Base-by-base conservation (phyloP, 2,329 filamentous ascomycete genomes). In the Colletotrichum paranaense region DNA sequence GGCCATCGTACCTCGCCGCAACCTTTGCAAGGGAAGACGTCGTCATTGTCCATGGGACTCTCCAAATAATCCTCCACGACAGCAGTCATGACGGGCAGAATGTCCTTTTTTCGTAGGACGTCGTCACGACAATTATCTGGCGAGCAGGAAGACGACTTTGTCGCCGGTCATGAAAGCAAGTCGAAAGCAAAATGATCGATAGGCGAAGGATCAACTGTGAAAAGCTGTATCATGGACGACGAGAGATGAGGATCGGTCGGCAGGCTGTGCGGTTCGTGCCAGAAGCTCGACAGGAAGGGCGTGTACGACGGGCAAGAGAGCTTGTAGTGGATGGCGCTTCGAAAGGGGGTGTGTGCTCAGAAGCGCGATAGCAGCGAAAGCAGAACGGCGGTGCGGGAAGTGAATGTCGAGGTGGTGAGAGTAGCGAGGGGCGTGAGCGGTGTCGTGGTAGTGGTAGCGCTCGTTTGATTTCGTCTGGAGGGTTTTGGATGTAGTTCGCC, bases 21-120 rank as follows among this genome's bases (percentile, higher is more conserved):
- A 73, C 94, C 95, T 87, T 97, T 97, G 87, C 95, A 98, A 74
- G 94, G 94, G 80, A 94, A 97, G 76, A 93, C 88, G 81, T 97
- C 95, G 78, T 97, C 95, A 75, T 89, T 88, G 74, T 97, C 94
- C 87, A 94, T 88, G 66, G 91, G 88, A 78, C 84, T 88, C 74
- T 93, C 91, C 76, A 91, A 82, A 78, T 91, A 92, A 70, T 91
- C 90, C 76, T 90, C 90, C 80, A 91, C 88, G 56, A 84, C 78
- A 76, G 84, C 84, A 68, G 88, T 81, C 85, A 88, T 86, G 80
- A 69, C 81, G 78, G 68, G 74, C 72, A 66, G 52, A 30, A 38
- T 28, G 71, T 73, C 71, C 71, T 73, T n/a, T n/a, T 19, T 19
- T 57, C 32, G 24, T 49, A 55, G 59, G 72, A 72, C 62, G 68